A percentile compares a stretch with the other conserved stretches of the same genome.
Conservation (phyloP, 2,329 filamentous ascomycete species). For the Fusarium staphyleae region DNA sequence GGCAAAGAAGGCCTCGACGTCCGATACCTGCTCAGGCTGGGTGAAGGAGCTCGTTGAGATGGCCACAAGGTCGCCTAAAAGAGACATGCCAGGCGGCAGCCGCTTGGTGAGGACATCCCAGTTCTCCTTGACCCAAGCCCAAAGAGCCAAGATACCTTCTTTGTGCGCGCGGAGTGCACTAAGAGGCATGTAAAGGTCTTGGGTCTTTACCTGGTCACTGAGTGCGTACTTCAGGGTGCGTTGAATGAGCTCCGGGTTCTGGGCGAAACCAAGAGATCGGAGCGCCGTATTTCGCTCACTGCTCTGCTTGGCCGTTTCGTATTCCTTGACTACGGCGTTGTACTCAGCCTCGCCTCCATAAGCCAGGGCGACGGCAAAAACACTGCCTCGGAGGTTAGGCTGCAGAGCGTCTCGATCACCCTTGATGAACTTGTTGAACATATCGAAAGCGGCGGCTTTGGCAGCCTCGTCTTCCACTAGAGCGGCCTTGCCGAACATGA, state of each 20-base stretch:
- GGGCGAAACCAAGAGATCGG: conserved; percentile 80
- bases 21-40: conserved; percentile 74
- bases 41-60: conserved; percentile 86
- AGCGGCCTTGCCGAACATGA: conserved; percentile 87
- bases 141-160: conserved; percentile 81
- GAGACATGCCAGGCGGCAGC: conserved; percentile 83
- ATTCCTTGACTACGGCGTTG: conserved; percentile 41
- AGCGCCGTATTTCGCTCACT: conserved; percentile 94
- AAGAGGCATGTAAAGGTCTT: conserved; percentile 92
- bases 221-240: conserved; percentile 78
- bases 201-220: conserved; percentile 85
- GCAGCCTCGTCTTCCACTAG: conserved; percentile 80
- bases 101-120: conserved; percentile 86
- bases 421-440: conserved; percentile 84
- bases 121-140: conserved; percentile 83
- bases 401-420: conserved; percentile 86
- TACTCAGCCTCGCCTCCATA: conserved; percentile 73
- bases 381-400: conserved; percentile 86
- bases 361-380: conserved; percentile 84
- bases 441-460: conserved; percentile 81
- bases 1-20: conserved; percentile 82
- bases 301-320: conserved; percentile 63
- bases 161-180: conserved; percentile 78
- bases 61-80: conserved; percentile 83
- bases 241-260: conserved; percentile 80